These are phyloP conservation scores for Boletus sensibilis DNA, from an alignment of 768 basidiomycete species.

Conservation along the genomic window DNA sequence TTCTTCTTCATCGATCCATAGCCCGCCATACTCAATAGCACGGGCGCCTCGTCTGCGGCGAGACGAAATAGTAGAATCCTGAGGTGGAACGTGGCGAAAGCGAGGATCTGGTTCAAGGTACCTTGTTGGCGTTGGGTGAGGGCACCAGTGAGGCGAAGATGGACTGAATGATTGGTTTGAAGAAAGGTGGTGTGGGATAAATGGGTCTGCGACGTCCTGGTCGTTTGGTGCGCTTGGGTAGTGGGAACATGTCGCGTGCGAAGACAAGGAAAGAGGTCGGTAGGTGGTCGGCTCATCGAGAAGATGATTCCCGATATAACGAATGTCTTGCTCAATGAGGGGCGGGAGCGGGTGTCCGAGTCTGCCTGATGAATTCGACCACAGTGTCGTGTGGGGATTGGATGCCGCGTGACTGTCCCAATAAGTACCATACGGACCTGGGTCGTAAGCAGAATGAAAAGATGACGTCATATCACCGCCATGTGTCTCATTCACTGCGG, in stretches of 20 bases:
- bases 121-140: not conserved
- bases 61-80: not conserved
- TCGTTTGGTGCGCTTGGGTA: not conserved
- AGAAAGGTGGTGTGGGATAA: no score
- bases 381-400: not conserved
- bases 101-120: no score
- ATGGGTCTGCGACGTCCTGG: not conserved
- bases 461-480: not conserved
- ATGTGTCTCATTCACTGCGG: not conserved
- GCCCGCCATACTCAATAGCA: constrained; percentile 5
- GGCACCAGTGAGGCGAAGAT: not conserved
- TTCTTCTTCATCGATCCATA: constrained; percentile 14
- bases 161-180: not conserved
- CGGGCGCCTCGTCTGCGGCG: not conserved
- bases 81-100: not conserved
- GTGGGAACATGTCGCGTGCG: not conserved
- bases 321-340: not conserved
- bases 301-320: not conserved
- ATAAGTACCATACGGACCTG: no score
- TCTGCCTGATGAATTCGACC: not conserved
- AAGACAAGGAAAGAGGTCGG: not conserved
- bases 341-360: no score
- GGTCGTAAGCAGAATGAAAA: not conserved
- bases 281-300: not conserved
- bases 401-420: not conserved